Evolutionary conservation across 306 rosid species (phyloP).

Genomic region (Casuarina glauca): DNA sequence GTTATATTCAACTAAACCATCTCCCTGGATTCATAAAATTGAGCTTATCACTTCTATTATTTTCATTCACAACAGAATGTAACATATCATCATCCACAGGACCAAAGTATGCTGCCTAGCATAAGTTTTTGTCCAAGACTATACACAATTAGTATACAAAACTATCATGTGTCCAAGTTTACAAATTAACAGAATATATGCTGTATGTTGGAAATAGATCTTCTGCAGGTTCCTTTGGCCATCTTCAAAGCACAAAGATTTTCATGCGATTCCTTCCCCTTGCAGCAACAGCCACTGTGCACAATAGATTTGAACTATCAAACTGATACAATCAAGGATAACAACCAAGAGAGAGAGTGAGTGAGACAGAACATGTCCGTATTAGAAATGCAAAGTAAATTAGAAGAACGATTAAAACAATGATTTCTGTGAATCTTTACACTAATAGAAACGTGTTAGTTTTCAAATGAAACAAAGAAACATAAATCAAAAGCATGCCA

Average conservation of each 20-base stretch:
- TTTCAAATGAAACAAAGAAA: no score
- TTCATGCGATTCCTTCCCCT: conserved; percentile 78
- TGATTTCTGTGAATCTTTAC: no score
- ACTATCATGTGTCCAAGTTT: conserved; percentile 42
- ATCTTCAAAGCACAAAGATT: conserved; percentile 81
- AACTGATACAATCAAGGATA: conserved; percentile 62
- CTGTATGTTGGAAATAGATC: conserved; percentile 42
- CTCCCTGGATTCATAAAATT: conserved; percentile 28
- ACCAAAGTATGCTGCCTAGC: conserved; percentile 23
- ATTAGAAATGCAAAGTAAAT: no score
- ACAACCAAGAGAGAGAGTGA: conserved; percentile 24
- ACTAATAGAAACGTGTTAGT: no score
- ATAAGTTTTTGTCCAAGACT: conserved; percentile 38
- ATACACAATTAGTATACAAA: conserved; percentile 34
- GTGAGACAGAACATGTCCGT: neutral
- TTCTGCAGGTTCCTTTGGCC: conserved; percentile 51
- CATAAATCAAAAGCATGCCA: no score
- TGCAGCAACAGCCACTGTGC: conserved; percentile 75
- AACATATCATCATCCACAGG: conserved; percentile 23
- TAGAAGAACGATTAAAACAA: no score
- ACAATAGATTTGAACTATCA: conserved; percentile 72
- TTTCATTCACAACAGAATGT: conserved; percentile 31
- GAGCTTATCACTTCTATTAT: conserved; percentile 25
- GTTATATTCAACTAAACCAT: neutral
- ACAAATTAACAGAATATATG: conserved; percentile 29